Evolutionary conservation across 108 stramenopile species (phyloP).

Genomic region (Hondaea fermentalgiana): DNA sequence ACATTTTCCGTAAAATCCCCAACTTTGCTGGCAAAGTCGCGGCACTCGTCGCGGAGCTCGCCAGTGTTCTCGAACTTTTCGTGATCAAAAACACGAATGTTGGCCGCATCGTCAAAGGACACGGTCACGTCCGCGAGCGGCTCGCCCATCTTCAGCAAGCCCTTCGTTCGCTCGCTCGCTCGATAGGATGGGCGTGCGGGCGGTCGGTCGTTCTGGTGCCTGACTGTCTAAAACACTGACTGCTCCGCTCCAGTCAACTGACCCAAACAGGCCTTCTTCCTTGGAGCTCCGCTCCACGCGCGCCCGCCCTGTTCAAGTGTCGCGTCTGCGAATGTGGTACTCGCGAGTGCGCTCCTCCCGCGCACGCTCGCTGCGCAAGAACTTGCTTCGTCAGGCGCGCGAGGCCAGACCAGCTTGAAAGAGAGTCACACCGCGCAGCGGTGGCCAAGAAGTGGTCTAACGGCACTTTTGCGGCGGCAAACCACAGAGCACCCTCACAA

Average conservation of each 20-base stretch:
- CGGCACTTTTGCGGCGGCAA: neutral
- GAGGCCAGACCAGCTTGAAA: neutral
- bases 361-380: neutral
- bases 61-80: conserved; percentile 42
- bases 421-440: neutral
- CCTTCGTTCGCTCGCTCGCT: too few relatives aligned
- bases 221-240: too few relatives aligned
- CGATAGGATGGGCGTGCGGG: too few relatives aligned
- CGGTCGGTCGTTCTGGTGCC: too few relatives aligned
- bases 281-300: too few relatives aligned
- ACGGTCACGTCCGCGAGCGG: conserved; percentile 33
- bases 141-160: conserved; percentile 20
- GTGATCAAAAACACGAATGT: conserved; percentile 34
- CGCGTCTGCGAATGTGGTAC: too few relatives aligned
- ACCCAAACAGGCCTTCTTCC: too few relatives aligned
- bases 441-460: neutral
- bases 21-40: conserved; percentile 38
- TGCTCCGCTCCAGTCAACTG: too few relatives aligned
- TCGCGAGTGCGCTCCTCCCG: too few relatives aligned
- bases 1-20: conserved; percentile 36
- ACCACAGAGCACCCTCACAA: too few relatives aligned
- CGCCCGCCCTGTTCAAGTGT: too few relatives aligned
- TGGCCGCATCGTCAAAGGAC: conserved; percentile 39
- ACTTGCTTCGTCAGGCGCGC: neutral
- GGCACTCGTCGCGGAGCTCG: conserved; percentile 35